phyloP scores from a whole-genome alignment of 78 protist genomes.

The Dictyostelium purpureum region DNA sequence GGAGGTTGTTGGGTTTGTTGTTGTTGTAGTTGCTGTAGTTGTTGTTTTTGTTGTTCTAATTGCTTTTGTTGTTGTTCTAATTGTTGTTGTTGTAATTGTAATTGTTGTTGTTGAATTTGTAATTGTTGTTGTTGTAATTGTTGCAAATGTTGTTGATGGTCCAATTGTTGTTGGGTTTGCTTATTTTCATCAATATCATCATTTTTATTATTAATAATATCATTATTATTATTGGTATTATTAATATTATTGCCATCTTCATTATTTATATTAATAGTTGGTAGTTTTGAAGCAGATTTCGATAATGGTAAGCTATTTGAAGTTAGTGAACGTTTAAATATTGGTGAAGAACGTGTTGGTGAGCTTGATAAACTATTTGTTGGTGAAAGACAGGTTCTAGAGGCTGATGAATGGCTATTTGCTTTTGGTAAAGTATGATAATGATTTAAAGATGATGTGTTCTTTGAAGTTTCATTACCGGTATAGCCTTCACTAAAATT shows the following conservation, averaged over 20 bases:
- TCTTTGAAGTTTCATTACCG: neutral
- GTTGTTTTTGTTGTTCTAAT: neutral
- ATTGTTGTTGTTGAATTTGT: too few relatives aligned
- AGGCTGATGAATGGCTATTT: neutral
- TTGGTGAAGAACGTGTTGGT: neutral
- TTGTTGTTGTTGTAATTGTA: too few relatives aligned
- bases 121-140: too few relatives aligned
- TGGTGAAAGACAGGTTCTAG: neutral
- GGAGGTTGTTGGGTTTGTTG: neutral
- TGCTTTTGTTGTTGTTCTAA: too few relatives aligned
- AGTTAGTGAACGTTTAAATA: neutral
- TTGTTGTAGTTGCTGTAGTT: neutral
- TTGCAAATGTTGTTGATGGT: too few relatives aligned
- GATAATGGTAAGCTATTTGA: neutral
- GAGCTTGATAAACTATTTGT: neutral
- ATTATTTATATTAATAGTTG: neutral
- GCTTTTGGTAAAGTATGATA: neutral
- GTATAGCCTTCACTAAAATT: neutral
- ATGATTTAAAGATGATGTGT: neutral
- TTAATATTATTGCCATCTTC: too few relatives aligned
- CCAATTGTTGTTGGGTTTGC: too few relatives aligned
- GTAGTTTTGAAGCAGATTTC: conserved; percentile 16
- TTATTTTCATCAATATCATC: too few relatives aligned
- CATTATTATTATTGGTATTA: too few relatives aligned
- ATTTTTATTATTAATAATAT: too few relatives aligned